phyloP scores from a whole-genome alignment of 495 filamentous ascomycete species.

The Xylaria acuta region DNA sequence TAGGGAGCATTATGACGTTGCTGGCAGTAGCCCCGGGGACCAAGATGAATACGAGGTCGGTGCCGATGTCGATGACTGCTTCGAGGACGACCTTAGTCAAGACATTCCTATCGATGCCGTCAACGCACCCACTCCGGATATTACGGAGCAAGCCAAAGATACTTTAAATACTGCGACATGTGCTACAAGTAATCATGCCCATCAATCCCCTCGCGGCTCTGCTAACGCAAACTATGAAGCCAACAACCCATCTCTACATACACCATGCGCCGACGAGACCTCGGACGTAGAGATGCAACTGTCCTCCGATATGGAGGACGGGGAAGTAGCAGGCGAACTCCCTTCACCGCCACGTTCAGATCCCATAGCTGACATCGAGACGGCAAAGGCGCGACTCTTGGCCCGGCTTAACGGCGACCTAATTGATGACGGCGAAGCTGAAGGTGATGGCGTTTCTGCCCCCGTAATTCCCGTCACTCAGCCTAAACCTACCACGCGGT shows the following conservation, averaged over 20 bases:
- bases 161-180: background rate
- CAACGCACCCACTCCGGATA: slow-evolving; percentile 31
- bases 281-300: slow-evolving; percentile 51
- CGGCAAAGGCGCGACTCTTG: slow-evolving; percentile 65
- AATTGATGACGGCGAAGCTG: slow-evolving; percentile 12
- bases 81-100: slow-evolving; percentile 32
- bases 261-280: background rate
- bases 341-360: slow-evolving; percentile 36
- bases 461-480: slow-evolving; percentile 29
- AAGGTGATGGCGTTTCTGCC: background rate
- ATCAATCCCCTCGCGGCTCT: background rate
- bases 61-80: slow-evolving; percentile 35
- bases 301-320: slow-evolving; percentile 39
- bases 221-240: background rate
- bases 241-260: background rate
- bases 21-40: slow-evolving; percentile 36
- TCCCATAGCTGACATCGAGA: slow-evolving; percentile 56
- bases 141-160: slow-evolving; percentile 17
- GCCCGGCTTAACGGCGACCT: slow-evolving; percentile 48
- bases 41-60: slow-evolving; percentile 36
- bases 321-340: slow-evolving; percentile 48
- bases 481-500: slow-evolving; percentile 34
- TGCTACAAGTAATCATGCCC: background rate
- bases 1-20: slow-evolving; percentile 44
- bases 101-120: slow-evolving; percentile 34